These are phyloP conservation scores for Thermothelomyces thermophilus DNA, from an alignment of 2,329 filamentous ascomycete genomes.

Conservation along the genomic window DNA sequence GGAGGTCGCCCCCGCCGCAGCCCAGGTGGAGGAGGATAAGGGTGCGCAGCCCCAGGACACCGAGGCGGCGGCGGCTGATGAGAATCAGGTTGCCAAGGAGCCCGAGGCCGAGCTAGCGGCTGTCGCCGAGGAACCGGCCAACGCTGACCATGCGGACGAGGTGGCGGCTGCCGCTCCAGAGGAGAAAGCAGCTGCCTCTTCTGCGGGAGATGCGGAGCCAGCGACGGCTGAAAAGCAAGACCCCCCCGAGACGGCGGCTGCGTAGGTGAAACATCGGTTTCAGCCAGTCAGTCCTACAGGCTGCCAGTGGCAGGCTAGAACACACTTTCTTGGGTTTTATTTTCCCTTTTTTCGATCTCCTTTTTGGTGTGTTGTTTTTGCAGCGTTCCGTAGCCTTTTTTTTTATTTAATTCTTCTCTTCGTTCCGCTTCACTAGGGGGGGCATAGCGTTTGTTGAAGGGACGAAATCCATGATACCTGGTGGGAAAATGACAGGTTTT, in stretches of 20 bases:
- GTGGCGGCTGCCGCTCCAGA: too few relatives aligned
- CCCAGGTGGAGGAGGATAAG: constrained; percentile 20
- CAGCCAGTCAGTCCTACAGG: background rate
- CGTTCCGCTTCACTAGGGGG: constrained; percentile 1
- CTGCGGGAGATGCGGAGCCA: background rate
- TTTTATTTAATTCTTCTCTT: constrained; percentile 5
- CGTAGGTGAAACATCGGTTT: background rate
- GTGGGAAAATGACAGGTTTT: constrained; percentile 11
- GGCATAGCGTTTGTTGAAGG: constrained; percentile 17
- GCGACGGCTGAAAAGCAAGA: background rate
- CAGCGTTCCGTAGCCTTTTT: constrained; percentile 13
- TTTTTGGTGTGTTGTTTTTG: background rate
- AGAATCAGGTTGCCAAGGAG: background rate
- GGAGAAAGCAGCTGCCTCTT: background rate
- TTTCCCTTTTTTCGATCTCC: constrained; percentile 1
- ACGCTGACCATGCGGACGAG: constrained; percentile 3
- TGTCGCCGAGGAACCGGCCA: background rate
- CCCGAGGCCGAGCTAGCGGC: background rate
- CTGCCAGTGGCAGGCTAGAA: constrained; percentile 12
- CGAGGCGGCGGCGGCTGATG: background rate
- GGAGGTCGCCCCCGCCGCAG: constrained; percentile 18
- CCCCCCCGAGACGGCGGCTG: background rate
- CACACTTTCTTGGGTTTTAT: too few relatives aligned
- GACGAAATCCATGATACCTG: constrained; percentile 25
- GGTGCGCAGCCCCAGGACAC: background rate